These are phyloP conservation scores for Aspergillus alliaceus DNA, from an alignment of 2,329 filamentous ascomycete species.

Conservation along the genomic window DNA sequence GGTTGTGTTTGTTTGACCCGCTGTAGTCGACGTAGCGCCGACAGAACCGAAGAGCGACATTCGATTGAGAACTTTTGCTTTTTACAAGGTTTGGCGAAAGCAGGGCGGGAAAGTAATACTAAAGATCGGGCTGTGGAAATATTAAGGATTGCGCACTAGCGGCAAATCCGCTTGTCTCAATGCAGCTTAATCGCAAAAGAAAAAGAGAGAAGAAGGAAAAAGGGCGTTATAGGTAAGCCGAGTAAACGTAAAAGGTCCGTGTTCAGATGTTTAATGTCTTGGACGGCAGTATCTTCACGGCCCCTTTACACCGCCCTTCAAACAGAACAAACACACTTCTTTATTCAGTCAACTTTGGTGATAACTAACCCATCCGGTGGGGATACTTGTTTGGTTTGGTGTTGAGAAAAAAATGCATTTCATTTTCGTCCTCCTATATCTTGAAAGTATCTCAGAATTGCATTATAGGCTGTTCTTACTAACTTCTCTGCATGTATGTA, in stretches of 20 bases:
- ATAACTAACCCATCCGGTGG: too few relatives aligned
- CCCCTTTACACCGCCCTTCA: slow-evolving; percentile 1
- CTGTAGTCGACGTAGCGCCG: slow-evolving; percentile 51
- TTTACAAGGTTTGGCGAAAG: background rate
- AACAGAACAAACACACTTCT: background rate
- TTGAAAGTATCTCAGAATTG: too few relatives aligned
- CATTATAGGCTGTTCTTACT: too few relatives aligned
- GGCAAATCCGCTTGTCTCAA: background rate
- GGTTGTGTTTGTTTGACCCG: slow-evolving; percentile 65
- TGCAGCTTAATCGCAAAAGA: background rate
- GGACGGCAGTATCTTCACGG: slow-evolving; percentile 3
- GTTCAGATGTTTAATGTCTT: background rate
- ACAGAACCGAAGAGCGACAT: slow-evolving; percentile 55
- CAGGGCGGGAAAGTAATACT: background rate
- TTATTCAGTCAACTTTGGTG: background rate
- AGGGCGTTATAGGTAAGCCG: too few relatives aligned
- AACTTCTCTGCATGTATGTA: too few relatives aligned
- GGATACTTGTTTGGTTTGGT: too few relatives aligned
- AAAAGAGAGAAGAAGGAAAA: background rate
- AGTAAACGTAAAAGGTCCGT: too few relatives aligned
- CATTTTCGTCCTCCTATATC: too few relatives aligned
- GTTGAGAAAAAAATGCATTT: too few relatives aligned
- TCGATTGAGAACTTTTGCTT: slow-evolving; percentile 21
- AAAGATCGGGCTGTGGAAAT: slow-evolving; percentile 1
- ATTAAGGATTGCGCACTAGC: background rate